Percentiles rank a stretch among this genome's conserved stretches.
Conservation (phyloP, 352 stramenopile genomes). For the Pythium dissotocum region DNA sequence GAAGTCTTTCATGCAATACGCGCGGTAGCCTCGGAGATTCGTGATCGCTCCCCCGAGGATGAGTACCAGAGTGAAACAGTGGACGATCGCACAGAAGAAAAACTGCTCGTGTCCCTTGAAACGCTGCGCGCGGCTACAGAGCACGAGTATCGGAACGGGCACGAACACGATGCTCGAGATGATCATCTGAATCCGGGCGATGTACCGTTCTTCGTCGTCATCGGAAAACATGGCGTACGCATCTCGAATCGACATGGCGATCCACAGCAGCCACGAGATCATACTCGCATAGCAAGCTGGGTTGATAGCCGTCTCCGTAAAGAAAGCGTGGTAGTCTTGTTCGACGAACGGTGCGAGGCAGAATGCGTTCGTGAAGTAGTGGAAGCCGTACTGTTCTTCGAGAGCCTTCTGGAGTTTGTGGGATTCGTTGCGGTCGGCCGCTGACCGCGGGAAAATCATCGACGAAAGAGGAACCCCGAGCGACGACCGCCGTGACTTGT, state of each 20-base stretch:
- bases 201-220: slow-evolving; percentile 31
- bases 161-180: slow-evolving; percentile 58
- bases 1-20: slow-evolving; percentile 51
- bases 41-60: slow-evolving; percentile 49
- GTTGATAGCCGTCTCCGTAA: slow-evolving; percentile 65
- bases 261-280: slow-evolving; percentile 58
- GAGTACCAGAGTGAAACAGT: slow-evolving; percentile 63
- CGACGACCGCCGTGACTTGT: slow-evolving; percentile 47
- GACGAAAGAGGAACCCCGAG: slow-evolving; percentile 63
- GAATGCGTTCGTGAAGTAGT: slow-evolving; percentile 81
- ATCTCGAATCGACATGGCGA: slow-evolving; percentile 43
- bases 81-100: slow-evolving; percentile 62
- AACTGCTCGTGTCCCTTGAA: slow-evolving; percentile 63
- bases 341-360: slow-evolving; percentile 56
- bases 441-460: slow-evolving; percentile 74
- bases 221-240: slow-evolving; percentile 45
- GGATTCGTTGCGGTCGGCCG: slow-evolving; percentile 63
- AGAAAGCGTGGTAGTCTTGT: slow-evolving; percentile 81
- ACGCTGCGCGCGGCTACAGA: slow-evolving; percentile 45
- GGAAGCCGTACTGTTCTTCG: slow-evolving; percentile 83
- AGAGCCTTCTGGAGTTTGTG: slow-evolving; percentile 61
- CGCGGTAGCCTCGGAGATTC: slow-evolving; percentile 43
- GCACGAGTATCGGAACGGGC: slow-evolving; percentile 57
- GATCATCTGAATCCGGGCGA: slow-evolving; percentile 40
- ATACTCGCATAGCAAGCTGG: slow-evolving; percentile 66